Evolutionary conservation across 2,329 filamentous ascomycete species (phyloP), one percentile per base, ranked within the genome.

Genomic region (Colletotrichum lentis): DNA sequence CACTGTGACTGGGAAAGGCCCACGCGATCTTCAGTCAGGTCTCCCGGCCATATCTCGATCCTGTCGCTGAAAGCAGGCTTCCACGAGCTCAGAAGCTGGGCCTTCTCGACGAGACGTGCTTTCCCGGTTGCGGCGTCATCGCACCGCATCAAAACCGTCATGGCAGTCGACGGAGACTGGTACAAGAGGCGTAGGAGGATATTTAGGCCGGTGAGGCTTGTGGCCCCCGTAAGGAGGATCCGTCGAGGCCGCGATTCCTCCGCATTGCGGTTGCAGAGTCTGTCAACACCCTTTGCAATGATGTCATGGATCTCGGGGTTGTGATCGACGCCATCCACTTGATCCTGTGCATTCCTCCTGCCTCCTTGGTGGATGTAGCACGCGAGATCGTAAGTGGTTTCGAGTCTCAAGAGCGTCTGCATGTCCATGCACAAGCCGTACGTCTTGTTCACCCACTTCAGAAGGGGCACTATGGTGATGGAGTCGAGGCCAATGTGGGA

Each of bases 21-120:
- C 2, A 52, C 2, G 49, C 49, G 49, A 52, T 27, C n/a, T 52
- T 39, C 5, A 11, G 37, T 39, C 37, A 52, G 49, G 49, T 52
- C 49, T 52, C 49, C 22, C 49, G 49, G 8, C 49, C 22, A 52
- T 52, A 52, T 52, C 49, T 52, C 49, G 4, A 52, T 52, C 22
- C 49, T 52, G 49, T 52, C 49, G 49, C 22, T 52, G 10, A 52
- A 31, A 52, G n/a, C 49, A 52, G 49, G 49, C 49, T 52, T 52
- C 49, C 49, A 52, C 27, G 49, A 52, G 49, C n/a, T 16, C 49
- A 27, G 20, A 27, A 52, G 49, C 49, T 52, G 49, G 20, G 49
- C 49, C 22, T 27, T 52, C 49, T 52, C 7, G n/a, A 52, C 16
- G 22, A 52, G 49, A 52, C 22, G 49, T 52, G 3, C 27, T 27